phyloP scores from a whole-genome alignment of 179 eudicot species.

The Pouteria campechiana region DNA sequence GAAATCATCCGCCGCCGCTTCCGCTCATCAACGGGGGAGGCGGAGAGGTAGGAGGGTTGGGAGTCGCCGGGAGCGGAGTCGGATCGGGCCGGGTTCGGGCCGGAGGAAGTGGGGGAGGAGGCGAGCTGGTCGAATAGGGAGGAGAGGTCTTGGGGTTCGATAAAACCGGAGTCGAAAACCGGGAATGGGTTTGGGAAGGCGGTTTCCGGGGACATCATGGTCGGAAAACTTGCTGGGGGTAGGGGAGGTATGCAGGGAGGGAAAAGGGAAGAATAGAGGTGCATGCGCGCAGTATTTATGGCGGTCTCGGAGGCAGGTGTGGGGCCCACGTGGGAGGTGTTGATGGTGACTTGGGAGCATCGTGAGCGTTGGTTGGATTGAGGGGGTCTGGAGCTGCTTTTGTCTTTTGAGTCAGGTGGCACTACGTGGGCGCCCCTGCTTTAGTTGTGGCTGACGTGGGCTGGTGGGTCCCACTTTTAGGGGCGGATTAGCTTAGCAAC shows the following conservation, averaged over 20 bases:
- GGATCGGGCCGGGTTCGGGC: neutral
- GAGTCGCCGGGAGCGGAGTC: neutral
- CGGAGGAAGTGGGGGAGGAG: neutral
- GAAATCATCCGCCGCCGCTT: conserved; percentile 5
- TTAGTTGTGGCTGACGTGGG: no score
- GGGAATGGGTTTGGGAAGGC: neutral
- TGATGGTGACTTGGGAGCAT: no score
- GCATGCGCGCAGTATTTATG: conserved; percentile 4
- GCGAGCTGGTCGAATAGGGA: neutral
- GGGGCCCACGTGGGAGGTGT: no score
- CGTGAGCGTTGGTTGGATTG: no score
- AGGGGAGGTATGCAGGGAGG: neutral
- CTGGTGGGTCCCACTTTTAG: no score
- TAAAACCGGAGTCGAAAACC: neutral
- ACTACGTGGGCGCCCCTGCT: no score
- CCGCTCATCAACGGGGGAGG: neutral
- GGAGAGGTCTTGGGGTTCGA: no score
- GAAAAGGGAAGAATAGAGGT: conserved; percentile 8
- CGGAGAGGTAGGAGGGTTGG: neutral
- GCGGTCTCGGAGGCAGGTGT: no score
- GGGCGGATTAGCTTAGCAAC: no score
- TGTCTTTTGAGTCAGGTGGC: no score
- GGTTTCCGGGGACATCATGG: neutral
- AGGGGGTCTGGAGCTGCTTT: no score
- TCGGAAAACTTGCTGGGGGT: neutral